Percentiles rank a stretch among this genome's conserved stretches.
Evolutionary conservation across 1,139 yeast species (phyloP).

Genomic region (Hansenula sp.): DNA sequence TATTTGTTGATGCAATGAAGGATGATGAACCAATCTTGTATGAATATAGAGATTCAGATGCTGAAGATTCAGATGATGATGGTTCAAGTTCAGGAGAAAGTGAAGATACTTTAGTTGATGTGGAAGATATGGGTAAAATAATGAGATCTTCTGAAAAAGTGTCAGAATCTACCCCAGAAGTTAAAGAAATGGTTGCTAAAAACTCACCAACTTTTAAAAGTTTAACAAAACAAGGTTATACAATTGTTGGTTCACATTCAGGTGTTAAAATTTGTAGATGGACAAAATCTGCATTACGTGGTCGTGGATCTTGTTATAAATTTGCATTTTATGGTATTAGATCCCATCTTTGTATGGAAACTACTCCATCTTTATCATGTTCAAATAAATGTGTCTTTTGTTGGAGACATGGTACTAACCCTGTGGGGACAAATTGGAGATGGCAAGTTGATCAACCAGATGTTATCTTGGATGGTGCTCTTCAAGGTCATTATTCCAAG

Average conservation of each 20-base stretch:
- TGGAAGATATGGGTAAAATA: slow-evolving; percentile 78
- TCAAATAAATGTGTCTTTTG: slow-evolving; percentile 95
- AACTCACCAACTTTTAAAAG: slow-evolving; percentile 88
- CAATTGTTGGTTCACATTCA: slow-evolving; percentile 90
- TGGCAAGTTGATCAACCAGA: slow-evolving; percentile 95
- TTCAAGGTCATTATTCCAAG: slow-evolving; percentile 84
- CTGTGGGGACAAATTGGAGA: slow-evolving; percentile 94
- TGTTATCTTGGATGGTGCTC: slow-evolving; percentile 76
- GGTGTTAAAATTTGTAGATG: slow-evolving; percentile 95
- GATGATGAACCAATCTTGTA: slow-evolving; percentile 65
- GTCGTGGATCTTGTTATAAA: slow-evolving; percentile 92
- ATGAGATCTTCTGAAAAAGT: slow-evolving; percentile 26
- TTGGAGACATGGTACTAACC: slow-evolving; percentile 97
- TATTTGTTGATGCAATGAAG: slow-evolving; percentile 51
- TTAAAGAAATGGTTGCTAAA: slow-evolving; percentile 85
- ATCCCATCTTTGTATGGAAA: slow-evolving; percentile 92
- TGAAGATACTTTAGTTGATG: slow-evolving; percentile 53
- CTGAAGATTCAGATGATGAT: slow-evolving; percentile 29
- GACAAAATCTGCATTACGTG: slow-evolving; percentile 93
- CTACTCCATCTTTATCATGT: slow-evolving; percentile 91
- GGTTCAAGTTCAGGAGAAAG: slow-evolving; percentile 30
- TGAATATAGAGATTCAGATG: slow-evolving; percentile 46
- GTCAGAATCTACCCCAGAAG: slow-evolving; percentile 24
- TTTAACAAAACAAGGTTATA: slow-evolving; percentile 88
- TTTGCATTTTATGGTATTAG: slow-evolving; percentile 87